These are phyloP conservation scores for Aspergillus vadensis DNA, from an alignment of 2,329 filamentous ascomycete genomes.

Conservation along the genomic window DNA sequence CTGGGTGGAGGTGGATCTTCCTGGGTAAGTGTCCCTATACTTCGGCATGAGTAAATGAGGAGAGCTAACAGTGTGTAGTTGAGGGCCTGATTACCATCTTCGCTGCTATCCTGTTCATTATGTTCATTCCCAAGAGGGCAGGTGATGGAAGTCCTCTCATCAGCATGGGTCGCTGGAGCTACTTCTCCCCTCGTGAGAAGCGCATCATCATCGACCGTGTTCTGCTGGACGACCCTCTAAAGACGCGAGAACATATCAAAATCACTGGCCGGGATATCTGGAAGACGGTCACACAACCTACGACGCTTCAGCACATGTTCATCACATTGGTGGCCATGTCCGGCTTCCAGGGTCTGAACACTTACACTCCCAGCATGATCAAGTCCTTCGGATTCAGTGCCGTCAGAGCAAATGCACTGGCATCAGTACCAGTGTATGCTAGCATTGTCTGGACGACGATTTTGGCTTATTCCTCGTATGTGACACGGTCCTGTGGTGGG, in stretches of 20 bases:
- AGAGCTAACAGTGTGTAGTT: constrained; percentile 26
- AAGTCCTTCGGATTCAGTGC: constrained; percentile 54
- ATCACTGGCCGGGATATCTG: constrained; percentile 42
- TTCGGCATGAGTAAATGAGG: neutral
- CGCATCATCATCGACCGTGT: constrained; percentile 47
- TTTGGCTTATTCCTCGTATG: constrained; percentile 29
- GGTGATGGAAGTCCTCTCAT: constrained; percentile 41
- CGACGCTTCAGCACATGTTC: constrained; percentile 55
- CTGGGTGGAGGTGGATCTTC: constrained; percentile 63
- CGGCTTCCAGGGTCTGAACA: constrained; percentile 53
- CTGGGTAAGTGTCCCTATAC: constrained; percentile 26
- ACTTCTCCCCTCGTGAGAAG: constrained; percentile 47
- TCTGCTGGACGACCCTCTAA: constrained; percentile 48
- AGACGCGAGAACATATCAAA: constrained; percentile 38
- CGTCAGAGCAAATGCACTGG: constrained; percentile 56
- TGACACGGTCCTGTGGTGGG: neutral
- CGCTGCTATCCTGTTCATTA: constrained; percentile 42
- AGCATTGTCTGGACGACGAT: constrained; percentile 32
- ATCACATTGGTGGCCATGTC: constrained; percentile 52
- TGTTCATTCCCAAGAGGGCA: constrained; percentile 43
- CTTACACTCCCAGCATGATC: constrained; percentile 59
- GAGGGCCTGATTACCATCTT: constrained; percentile 58
- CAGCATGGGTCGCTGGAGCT: constrained; percentile 42
- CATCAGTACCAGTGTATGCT: constrained; percentile 51
- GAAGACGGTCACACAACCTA: constrained; percentile 48